Base-by-base conservation (phyloP, 2,329 filamentous ascomycete genomes). In the Alternaria triticimaculans region DNA sequence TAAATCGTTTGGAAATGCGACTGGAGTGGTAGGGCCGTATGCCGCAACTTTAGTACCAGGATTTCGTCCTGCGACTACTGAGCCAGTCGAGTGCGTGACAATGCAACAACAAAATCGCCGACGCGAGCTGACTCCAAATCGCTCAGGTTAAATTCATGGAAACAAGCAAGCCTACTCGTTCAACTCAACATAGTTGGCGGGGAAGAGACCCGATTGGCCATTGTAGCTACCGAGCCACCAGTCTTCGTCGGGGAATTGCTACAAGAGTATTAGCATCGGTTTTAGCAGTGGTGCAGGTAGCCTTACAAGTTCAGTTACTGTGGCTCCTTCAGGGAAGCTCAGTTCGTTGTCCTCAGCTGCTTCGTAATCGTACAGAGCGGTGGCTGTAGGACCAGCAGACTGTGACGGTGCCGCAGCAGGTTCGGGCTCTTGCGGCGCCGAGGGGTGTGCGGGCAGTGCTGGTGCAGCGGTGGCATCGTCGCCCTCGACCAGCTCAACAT, bases 221-320 rank as follows among this genome's bases (percentile, higher is more conserved):
- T 89, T 86, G 80, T 91, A 96, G 74, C 92, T 89, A 62, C 96
- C 96, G 73, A 95, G 92, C 96, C 96, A 99, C 96, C 96, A 99
- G 78, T 99, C 96, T 70, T 98, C 95, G 74, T 98, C 96, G 3
- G 96, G 96, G 81, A 98, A 98, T 84, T 97, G 93, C 90, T 92
- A 72, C 50, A 46, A 12, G 46, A 46, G 77, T 72, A 82, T 79
- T 55, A 76, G 70, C 59, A 50, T 50, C 18, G 9, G 21, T 6
- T 45, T 25, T 11, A 50, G 25, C 6, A 46, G 6, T 25, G 14
- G 25, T 10, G 21, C 18, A 21, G 21, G 12, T 9, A 48, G 44
- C 86, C 89, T 85, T 86, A 92, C 90, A 68, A 99, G 84, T 76
- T 91, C 87, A 26, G 87, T 91, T 72, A 99, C 91, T 67, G 85